Conservation (phyloP, 176 grass and related monocot genomes). For the Cenchrus purpureus region DNA sequence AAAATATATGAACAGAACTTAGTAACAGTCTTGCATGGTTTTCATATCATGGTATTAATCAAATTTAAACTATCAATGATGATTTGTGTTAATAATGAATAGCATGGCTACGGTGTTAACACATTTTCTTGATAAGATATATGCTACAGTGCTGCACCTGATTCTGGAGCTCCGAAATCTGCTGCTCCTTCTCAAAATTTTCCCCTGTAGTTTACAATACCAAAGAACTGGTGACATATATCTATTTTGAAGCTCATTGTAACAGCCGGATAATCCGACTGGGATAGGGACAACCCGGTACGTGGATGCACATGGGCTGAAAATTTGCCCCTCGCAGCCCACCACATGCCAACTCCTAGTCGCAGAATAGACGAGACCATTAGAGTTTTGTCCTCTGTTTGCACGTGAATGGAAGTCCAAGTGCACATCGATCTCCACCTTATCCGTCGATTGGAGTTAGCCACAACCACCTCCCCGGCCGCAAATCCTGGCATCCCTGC, state of each 20-base stretch:
- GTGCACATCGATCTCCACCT: too few relatives aligned
- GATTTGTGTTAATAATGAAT: neutral
- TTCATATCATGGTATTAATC: neutral
- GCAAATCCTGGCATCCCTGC: too few relatives aligned
- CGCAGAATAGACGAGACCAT: too few relatives aligned
- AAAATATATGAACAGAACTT: neutral
- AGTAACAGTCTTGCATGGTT: neutral
- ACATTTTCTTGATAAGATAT: constrained; percentile 6
- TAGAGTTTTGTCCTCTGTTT: too few relatives aligned
- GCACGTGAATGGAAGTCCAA: too few relatives aligned
- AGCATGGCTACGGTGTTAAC: neutral
- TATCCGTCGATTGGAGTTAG: too few relatives aligned
- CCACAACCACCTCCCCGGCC: too few relatives aligned
- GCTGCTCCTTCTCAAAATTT: constrained; percentile 89
- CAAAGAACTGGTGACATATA: neutral
- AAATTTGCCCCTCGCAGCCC: too few relatives aligned
- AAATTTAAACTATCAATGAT: neutral
- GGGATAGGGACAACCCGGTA: too few relatives aligned
- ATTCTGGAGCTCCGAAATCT: constrained; percentile 84
- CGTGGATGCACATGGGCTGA: too few relatives aligned
- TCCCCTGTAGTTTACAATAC: constrained; percentile 59
- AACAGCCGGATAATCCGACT: too few relatives aligned
- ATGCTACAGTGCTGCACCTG: constrained; percentile 56
- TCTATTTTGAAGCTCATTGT: neutral
- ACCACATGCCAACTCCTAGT: too few relatives aligned